These are phyloP conservation scores for Hypericum androsaemum DNA, from an alignment of 345 rosid species.

Conservation along the genomic window DNA sequence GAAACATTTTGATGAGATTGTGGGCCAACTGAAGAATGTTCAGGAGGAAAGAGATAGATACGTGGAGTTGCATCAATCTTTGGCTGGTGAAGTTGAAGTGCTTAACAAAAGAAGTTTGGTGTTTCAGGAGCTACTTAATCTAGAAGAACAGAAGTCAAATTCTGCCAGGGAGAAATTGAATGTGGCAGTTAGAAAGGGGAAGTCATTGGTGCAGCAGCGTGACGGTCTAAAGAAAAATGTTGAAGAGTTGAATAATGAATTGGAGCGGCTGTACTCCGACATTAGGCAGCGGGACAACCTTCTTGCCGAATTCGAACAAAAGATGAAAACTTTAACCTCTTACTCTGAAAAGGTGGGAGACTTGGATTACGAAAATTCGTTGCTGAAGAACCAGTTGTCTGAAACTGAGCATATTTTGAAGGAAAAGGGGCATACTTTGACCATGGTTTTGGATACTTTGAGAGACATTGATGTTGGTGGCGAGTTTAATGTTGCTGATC, in stretches of 20 bases:
- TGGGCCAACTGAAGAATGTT: conserved; percentile 38
- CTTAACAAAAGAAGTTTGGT: conserved; percentile 45
- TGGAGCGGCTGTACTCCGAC: conserved; percentile 58
- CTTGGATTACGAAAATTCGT: conserved; percentile 53
- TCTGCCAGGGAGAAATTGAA: conserved; percentile 77
- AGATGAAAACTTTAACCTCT: conserved; percentile 42
- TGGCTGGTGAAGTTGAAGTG: conserved; percentile 48
- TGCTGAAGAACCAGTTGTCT: conserved; percentile 44
- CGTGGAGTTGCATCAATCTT: conserved; percentile 46
- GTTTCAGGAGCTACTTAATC: conserved; percentile 52
- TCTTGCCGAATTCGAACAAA: conserved; percentile 49
- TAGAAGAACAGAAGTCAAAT: conserved; percentile 81
- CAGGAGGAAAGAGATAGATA: conserved; percentile 65
- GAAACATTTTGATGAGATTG: conserved; percentile 58
- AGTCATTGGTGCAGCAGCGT: conserved; percentile 79
- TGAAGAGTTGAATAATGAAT: conserved; percentile 55
- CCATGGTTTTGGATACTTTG: conserved; percentile 33
- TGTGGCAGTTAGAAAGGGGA: conserved; percentile 94
- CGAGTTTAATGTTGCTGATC: conserved; percentile 40
- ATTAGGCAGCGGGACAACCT: conserved; percentile 39
- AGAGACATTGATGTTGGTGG: conserved; percentile 48
- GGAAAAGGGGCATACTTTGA: conserved; percentile 49
- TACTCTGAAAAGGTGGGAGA: conserved; percentile 37
- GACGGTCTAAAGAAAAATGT: conserved; percentile 66
- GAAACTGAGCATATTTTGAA: conserved; percentile 50